phyloP scores from a whole-genome alignment of 768 basidiomycete species.

The Naganishia vishniacii region DNA sequence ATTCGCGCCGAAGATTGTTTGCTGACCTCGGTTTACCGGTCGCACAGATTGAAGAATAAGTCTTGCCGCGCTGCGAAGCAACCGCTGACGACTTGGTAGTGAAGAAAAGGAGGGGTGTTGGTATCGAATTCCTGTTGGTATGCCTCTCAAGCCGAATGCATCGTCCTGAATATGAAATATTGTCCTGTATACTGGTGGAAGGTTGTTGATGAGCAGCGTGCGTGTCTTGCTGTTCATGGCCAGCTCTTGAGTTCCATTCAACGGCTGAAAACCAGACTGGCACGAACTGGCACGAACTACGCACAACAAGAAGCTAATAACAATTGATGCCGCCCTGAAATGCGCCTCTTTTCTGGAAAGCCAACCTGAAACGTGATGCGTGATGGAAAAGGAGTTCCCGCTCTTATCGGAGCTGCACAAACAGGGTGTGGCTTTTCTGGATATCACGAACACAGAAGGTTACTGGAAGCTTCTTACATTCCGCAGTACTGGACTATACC shows the following conservation, averaged over 20 bases:
- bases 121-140: not conserved
- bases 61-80: too few species aligned
- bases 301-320: too few species aligned
- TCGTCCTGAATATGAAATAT: not conserved
- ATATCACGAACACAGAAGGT: too few species aligned
- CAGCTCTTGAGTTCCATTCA: too few species aligned
- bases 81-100: not conserved
- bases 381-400: not conserved
- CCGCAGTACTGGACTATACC: too few species aligned
- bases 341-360: not conserved
- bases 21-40: not conserved
- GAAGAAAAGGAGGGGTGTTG: not conserved
- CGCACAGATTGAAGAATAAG: conserved; percentile 13
- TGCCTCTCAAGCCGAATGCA: not conserved
- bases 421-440: too few species aligned
- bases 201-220: too few species aligned
- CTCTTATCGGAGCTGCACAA: not conserved
- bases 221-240: too few species aligned
- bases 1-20: not conserved
- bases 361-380: not conserved
- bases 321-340: not conserved
- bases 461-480: too few species aligned
- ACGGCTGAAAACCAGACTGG: too few species aligned
- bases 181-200: too few species aligned
- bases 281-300: too few species aligned